phyloP scores from a whole-genome alignment of 257 asterid species.

The Nicotiana knightiana region DNA sequence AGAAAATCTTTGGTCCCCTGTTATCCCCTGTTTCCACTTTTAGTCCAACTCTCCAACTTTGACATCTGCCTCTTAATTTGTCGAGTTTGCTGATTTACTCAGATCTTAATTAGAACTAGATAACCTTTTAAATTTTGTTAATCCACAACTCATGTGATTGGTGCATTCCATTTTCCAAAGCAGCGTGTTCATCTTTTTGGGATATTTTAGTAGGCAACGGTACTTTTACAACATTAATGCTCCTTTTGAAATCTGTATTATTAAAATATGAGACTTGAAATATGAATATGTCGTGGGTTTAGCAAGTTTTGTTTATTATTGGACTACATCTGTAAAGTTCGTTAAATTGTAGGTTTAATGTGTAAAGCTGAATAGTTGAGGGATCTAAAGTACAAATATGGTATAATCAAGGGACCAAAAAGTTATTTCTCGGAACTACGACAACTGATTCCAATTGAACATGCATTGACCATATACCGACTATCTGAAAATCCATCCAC shows the following conservation, averaged over 20 bases:
- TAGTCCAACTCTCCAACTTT: background rate
- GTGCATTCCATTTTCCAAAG: background rate
- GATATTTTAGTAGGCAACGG: background rate
- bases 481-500: background rate
- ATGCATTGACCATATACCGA: background rate
- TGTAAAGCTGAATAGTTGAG: background rate
- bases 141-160: background rate
- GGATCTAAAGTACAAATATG: background rate
- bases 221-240: background rate
- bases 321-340: background rate
- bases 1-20: background rate
- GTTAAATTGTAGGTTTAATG: background rate
- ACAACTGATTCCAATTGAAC: background rate
- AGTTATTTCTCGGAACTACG: background rate
- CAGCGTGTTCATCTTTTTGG: background rate
- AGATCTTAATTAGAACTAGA: background rate
- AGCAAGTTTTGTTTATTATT: background rate
- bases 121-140: background rate
- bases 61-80: background rate
- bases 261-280: background rate
- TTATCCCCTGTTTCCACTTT: background rate
- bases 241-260: background rate
- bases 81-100: background rate
- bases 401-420: background rate
- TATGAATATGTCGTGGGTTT: background rate